Percentiles rank a stretch among this genome's conserved stretches.
These are phyloP conservation scores for Metschnikowia peoriensis DNA, from an alignment of 805 yeast species.

Conservation along the genomic window DNA sequence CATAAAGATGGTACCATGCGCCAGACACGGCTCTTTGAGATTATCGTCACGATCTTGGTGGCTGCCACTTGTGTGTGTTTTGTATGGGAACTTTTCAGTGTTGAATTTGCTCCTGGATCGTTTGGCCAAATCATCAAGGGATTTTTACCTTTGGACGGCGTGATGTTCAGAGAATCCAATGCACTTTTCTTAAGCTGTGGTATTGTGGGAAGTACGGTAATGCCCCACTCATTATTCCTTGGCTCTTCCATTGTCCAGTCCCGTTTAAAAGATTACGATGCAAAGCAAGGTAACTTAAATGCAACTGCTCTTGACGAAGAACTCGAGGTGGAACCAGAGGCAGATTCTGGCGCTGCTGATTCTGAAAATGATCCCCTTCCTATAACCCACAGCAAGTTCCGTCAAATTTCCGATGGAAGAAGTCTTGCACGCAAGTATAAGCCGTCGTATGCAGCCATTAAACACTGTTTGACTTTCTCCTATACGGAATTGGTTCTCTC, in stretches of 20 bases:
- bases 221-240: conserved; percentile 46
- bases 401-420: conserved; percentile 29
- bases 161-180: conserved; percentile 32
- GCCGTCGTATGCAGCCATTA: conserved; percentile 42
- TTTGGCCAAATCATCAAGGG: conserved; percentile 58
- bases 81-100: conserved; percentile 60
- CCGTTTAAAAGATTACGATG: conserved; percentile 42
- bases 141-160: conserved; percentile 54
- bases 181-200: conserved; percentile 46
- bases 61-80: conserved; percentile 75
- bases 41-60: conserved; percentile 69
- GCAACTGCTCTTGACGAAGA: background rate
- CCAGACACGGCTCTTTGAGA: conserved; percentile 74
- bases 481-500: conserved; percentile 41
- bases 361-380: conserved; percentile 14
- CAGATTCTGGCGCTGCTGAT: background rate
- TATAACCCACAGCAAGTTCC: conserved; percentile 20
- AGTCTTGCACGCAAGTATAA: conserved; percentile 32
- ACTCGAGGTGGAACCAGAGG: background rate
- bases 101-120: conserved; percentile 50
- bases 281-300: conserved; percentile 26
- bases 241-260: conserved; percentile 47
- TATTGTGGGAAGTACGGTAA: conserved; percentile 46
- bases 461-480: conserved; percentile 40
- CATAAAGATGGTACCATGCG: conserved; percentile 70